phyloP scores from a whole-genome alignment of 768 basidiomycete species.

The Tephrocybe sp. region DNA sequence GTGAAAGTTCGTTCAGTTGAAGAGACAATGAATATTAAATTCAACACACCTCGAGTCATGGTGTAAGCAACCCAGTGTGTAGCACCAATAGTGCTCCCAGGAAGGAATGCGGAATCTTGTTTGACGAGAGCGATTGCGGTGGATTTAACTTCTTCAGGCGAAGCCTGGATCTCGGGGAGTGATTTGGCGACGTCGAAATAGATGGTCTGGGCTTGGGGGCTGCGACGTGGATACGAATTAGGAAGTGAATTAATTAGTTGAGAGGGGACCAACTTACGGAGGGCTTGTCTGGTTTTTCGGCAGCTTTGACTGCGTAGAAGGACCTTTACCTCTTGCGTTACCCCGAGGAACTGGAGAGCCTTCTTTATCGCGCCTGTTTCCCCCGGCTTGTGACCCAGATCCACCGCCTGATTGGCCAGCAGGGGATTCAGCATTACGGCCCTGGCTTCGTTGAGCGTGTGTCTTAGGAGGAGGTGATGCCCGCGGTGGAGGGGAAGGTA shows the following conservation, averaged over 20 bases:
- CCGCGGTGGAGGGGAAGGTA: conserved; percentile 61
- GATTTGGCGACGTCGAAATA: conserved; percentile 73
- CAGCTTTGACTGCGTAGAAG: conserved; percentile 37
- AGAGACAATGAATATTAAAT: not conserved
- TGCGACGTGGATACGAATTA: conserved; percentile 24
- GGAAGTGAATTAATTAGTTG: no score
- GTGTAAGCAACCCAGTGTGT: conserved; percentile 93
- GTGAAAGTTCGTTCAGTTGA: not conserved
- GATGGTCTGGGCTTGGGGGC: conserved; percentile 64
- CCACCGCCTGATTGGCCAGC: conserved; percentile 36
- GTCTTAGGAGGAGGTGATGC: conserved; percentile 63
- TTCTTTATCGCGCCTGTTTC: conserved; percentile 61
- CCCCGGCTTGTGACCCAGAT: conserved; percentile 19
- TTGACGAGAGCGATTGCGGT: conserved; percentile 87
- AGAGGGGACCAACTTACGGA: conserved; percentile 46
- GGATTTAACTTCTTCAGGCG: conserved; percentile 77
- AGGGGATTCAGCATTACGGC: conserved; percentile 50
- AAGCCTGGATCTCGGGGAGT: conserved; percentile 73
- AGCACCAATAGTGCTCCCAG: conserved; percentile 85
- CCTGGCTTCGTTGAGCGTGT: conserved; percentile 47
- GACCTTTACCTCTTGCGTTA: conserved; percentile 33
- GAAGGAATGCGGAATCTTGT: conserved; percentile 80
- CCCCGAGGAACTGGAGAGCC: conserved; percentile 64
- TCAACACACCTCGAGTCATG: conserved; percentile 70
- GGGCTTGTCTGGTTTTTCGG: conserved; percentile 55